A percentile compares a stretch with the other conserved stretches of the same genome.
phyloP scores from a whole-genome alignment of 345 rosid species.

The Physaria fendleri region DNA sequence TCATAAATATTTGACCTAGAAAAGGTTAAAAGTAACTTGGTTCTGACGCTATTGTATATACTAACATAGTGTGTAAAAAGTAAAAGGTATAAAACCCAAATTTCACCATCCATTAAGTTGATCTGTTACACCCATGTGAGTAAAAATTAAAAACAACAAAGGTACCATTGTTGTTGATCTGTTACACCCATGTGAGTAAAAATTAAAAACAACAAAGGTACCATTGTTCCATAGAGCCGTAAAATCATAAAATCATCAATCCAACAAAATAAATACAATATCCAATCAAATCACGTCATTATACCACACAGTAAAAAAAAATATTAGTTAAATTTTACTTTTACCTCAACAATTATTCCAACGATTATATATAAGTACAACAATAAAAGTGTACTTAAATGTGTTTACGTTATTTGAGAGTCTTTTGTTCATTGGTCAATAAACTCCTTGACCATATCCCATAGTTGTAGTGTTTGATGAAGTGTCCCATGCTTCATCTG shows the following conservation, averaged over 20 bases:
- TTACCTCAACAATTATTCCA: constrained; percentile 24
- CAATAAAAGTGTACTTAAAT: constrained; percentile 29
- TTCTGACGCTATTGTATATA: neutral
- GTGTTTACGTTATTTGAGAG: constrained; percentile 6
- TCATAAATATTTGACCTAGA: constrained; percentile 11
- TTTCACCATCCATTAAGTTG: constrained; percentile 14
- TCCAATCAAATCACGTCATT: constrained; percentile 22
- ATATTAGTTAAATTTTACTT: neutral
- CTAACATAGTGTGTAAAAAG: neutral
- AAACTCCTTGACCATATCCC: constrained; percentile 34
- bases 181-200: constrained; percentile 28
- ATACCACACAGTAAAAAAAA: constrained; percentile 4
- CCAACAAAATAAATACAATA: neutral
- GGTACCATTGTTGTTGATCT: constrained; percentile 1
- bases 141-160: constrained; percentile 27
- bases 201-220: constrained; percentile 22
- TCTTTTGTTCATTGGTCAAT: constrained; percentile 11
- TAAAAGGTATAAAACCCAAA: neutral
- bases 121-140: constrained; percentile 30
- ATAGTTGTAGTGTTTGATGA: constrained; percentile 37
- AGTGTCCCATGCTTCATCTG: constrained; percentile 76
- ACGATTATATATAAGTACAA: constrained; percentile 18
- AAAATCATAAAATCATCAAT: constrained; percentile 16
- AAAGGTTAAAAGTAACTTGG: neutral
- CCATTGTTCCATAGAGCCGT: constrained; percentile 3